Conservation (phyloP, 129 eudicot species). For the Centaurea solstitialis region DNA sequence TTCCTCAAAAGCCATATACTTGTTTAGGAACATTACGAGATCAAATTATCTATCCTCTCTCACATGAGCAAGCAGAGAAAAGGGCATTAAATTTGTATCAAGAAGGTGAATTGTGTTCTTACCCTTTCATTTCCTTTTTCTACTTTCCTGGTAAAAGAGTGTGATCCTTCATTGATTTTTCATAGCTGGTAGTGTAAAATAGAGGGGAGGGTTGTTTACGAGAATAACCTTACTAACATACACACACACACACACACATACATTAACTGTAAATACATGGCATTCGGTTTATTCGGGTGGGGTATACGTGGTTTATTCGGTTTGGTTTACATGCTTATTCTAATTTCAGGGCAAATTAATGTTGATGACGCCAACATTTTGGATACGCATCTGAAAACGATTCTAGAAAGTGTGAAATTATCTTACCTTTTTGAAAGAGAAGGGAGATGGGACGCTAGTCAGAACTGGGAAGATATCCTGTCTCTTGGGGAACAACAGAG, state of each 20-base stretch:
- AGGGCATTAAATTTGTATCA: conserved; percentile 32
- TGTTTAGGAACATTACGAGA: conserved; percentile 94
- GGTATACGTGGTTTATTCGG: too few species aligned
- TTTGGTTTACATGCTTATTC: background rate
- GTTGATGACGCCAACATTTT: conserved; percentile 33
- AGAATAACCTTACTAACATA: too few species aligned
- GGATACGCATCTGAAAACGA: conserved; percentile 68
- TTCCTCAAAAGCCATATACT: conserved; percentile 91
- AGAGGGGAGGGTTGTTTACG: background rate
- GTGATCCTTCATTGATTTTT: background rate
- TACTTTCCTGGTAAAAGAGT: background rate
- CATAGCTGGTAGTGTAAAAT: background rate
- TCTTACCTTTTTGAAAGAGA: conserved; percentile 90
- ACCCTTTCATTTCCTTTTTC: background rate
- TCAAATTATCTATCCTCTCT: conserved; percentile 94
- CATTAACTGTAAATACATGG: too few species aligned
- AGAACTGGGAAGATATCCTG: conserved; percentile 92
- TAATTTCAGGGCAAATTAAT: conserved; percentile 44
- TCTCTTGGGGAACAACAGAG: conserved; percentile 99
- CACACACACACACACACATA: too few species aligned
- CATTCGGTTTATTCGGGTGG: background rate
- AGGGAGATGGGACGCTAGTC: conserved; percentile 87
- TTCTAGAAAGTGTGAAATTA: conserved; percentile 78
- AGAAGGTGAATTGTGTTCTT: conserved; percentile 37
- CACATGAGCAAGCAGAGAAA: conserved; percentile 73